Base-by-base conservation (phyloP, 2,329 filamentous ascomycete genomes). In the Thelonectria blattea region DNA sequence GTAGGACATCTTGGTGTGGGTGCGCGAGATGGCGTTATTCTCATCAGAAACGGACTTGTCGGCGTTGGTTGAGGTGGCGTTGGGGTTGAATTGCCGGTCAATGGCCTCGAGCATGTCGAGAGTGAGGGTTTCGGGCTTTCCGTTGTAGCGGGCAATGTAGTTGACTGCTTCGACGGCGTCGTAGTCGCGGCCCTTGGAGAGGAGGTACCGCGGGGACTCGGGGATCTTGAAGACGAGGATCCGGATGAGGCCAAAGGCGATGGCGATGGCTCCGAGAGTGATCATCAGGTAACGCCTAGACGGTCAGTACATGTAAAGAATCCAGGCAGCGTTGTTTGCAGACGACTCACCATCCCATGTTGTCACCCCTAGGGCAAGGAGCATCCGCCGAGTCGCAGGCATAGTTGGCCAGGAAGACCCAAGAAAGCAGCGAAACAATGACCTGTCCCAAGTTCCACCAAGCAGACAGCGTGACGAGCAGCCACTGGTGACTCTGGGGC, bases 361-460 rank as follows among this genome's bases (percentile, higher is more conserved):
- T 82, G 15, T 76, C 72, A 3, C 65, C 50, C 51, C 69, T 72
- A 15, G 74, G 71, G 55, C 79, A 82, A 2, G 67, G 67, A 2
- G 69, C 71, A 1, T 73, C 71, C 12, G 66, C 62, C 15, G 58
- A 56, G 11, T 62, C 68, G 64, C 74, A 82, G 48, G 71, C 78
- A 50, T 68, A 75, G 39, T 74, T 72, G 39, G 75, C 70, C 2
- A 78, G 62, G 53, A 78, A 75, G 2, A 74, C 70, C 77, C 77
- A 80, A 2, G 63, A 55, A 6, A 68, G 18, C 3, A 41, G 67
- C 1, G 74, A 72, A 1, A 77, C 77, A 11, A 80, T 68, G 5
- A 82, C 71, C 63, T 83, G 80, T 0, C 81, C 82, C 39, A 83
- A 61, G 3, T 80, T 79, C 81, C 81, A 83, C 72, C 80, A 79